A percentile compares a stretch with the other conserved stretches of the same genome.
Evolutionary conservation across 1,139 yeast genomes (phyloP).

Genomic region (Pichia kudriavzevii): DNA sequence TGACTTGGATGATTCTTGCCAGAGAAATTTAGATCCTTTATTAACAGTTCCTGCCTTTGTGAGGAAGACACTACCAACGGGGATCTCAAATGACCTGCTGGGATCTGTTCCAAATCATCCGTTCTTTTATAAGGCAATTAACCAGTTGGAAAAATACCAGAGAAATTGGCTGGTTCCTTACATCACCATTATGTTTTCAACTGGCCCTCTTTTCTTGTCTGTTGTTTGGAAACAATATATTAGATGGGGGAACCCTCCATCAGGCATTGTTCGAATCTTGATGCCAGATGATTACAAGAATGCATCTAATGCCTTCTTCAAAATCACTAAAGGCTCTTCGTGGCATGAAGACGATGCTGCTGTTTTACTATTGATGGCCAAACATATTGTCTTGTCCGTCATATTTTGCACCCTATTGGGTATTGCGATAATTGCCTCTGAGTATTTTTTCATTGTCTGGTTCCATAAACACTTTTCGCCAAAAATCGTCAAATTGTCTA

Average conservation of each 20-base stretch:
- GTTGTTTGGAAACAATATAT: slow-evolving; percentile 84
- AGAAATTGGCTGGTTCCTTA: slow-evolving; percentile 78
- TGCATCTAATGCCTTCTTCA: slow-evolving; percentile 51
- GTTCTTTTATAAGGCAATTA: slow-evolving; percentile 65
- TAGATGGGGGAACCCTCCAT: slow-evolving; percentile 65
- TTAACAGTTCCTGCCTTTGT: slow-evolving; percentile 79
- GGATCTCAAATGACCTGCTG: slow-evolving; percentile 90
- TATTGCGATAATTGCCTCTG: slow-evolving; percentile 47
- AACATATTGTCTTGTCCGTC: slow-evolving; percentile 64
- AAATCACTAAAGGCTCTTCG: slow-evolving; percentile 70
- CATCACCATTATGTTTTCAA: slow-evolving; percentile 85
- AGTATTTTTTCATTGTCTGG: slow-evolving; percentile 41
- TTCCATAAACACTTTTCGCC: slow-evolving; percentile 7
- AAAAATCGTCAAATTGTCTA: no score
- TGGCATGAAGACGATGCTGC: slow-evolving; percentile 88
- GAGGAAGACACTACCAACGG: slow-evolving; percentile 83
- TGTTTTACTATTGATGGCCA: slow-evolving; percentile 60
- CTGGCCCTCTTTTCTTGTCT: slow-evolving; percentile 84
- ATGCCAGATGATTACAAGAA: slow-evolving; percentile 67
- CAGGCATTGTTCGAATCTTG: slow-evolving; percentile 56
- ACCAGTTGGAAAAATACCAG: slow-evolving; percentile 54
- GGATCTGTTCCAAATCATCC: slow-evolving; percentile 86
- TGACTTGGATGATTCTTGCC: slow-evolving; percentile 87
- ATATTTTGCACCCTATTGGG: slow-evolving; percentile 60
- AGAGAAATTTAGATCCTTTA: slow-evolving; percentile 68